Percentiles rank a stretch among this genome's conserved stretches.
These are phyloP conservation scores for Monsonia emarginata DNA, from an alignment of 441 rosid species.

Conservation along the genomic window DNA sequence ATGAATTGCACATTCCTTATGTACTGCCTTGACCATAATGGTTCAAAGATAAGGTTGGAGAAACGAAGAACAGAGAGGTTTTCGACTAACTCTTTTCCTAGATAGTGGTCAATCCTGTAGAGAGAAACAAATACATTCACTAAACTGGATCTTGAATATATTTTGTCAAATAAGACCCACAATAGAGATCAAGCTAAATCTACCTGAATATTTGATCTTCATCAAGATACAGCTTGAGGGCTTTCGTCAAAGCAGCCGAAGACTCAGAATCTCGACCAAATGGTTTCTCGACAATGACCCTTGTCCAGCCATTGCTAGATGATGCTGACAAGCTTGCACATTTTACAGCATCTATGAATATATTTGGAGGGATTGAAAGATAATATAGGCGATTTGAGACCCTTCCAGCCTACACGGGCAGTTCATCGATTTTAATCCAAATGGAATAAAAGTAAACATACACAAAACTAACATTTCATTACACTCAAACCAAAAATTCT, in stretches of 20 bases:
- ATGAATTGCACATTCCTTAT: constrained; percentile 82
- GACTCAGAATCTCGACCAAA: constrained; percentile 86
- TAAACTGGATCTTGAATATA: background rate
- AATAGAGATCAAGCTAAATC: background rate
- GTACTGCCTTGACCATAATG: constrained; percentile 79
- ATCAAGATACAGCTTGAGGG: constrained; percentile 56
- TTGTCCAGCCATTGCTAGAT: constrained; percentile 69
- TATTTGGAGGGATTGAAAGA: constrained; percentile 73
- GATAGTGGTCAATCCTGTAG: constrained; percentile 72
- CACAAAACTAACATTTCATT: background rate
- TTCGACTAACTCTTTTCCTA: constrained; percentile 90
- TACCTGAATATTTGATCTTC: constrained; percentile 94
- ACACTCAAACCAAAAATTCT: background rate
- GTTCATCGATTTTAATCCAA: constrained; percentile 6
- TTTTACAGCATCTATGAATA: constrained; percentile 73
- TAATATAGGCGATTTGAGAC: constrained; percentile 67
- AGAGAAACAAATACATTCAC: constrained; percentile 5
- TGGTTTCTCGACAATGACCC: constrained; percentile 88
- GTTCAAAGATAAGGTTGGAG: constrained; percentile 84
- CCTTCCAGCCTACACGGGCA: constrained; percentile 45
- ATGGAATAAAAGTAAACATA: background rate
- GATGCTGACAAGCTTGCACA: constrained; percentile 65
- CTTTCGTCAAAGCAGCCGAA: constrained; percentile 60
- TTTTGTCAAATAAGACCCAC: background rate
- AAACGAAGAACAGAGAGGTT: constrained; percentile 83